Base-by-base conservation (phyloP, 352 stramenopile genomes). In the Globisporangium spinosum region DNA sequence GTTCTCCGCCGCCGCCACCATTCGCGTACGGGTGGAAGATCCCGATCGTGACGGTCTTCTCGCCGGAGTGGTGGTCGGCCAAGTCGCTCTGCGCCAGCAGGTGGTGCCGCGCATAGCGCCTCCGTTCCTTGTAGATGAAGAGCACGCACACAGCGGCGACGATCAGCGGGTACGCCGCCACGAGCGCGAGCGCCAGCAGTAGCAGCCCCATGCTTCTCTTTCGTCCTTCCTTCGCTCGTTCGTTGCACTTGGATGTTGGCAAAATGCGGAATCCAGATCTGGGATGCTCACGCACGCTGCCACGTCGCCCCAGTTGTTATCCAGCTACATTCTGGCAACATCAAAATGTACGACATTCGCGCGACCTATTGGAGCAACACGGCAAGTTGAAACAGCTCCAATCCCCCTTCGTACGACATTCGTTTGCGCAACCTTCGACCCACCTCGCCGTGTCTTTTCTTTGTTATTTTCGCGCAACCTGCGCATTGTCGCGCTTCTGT, bases 1-100 rank as follows among this genome's bases (percentile, higher is more conserved):
- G 94, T 76, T 99, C 98, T 40, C 98, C 98, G 47, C 98, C 98
- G 25, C 98, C 98, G 38, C 98, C 97, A 40, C 86, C 88, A 64
- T 98, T 94, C 45, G 95, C 97, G 75, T 98, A 96, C 38, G 94
- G 97, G 74, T 98, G 96, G 78, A 98, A 98, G 68, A 98, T 93
- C 40, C 83, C 94, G 62, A 98, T 76, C 1, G 77, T 91, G 23
- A 78, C 61, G 45, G 73, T 60, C 40, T 70, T 71, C 2, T 68
- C 62, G 32, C 53, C 53, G 1, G 27, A 64, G 17, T 45, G 49
- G 25, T 65, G 55, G 47, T 63, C 66, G 0, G 62, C 62, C 15
- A 38, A 51, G n/a, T 56, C 73, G 58, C 64, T 75, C 53, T 58
- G 45, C 17, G 65, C 69, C 29, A 71, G 45, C 40, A 65, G 32